Percentiles rank a stretch among this genome's conserved stretches.
Evolutionary conservation across 2,329 filamentous ascomycete species (phyloP).

Genomic region (Cordyceps pruinosa): DNA sequence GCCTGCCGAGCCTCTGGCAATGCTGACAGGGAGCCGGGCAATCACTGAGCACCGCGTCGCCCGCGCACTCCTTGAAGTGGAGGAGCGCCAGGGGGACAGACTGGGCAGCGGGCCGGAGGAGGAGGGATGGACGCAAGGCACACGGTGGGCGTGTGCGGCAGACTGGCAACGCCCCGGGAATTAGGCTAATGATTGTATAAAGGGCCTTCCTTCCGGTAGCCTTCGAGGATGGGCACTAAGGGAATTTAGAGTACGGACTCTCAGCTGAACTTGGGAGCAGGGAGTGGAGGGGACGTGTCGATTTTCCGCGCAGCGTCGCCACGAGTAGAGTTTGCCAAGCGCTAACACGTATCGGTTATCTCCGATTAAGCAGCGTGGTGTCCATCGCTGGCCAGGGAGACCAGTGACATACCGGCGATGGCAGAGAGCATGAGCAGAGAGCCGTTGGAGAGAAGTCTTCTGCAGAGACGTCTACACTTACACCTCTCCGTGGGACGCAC

Average conservation of each 20-base stretch:
- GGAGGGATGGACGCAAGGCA: neutral
- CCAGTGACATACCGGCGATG: neutral
- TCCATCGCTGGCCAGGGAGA: neutral
- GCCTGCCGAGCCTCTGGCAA: neutral
- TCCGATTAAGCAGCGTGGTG: constrained; percentile 1
- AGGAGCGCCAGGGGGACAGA: neutral
- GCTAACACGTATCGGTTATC: constrained; percentile 5
- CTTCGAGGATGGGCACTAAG: neutral
- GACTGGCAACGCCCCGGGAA: neutral
- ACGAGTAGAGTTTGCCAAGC: constrained; percentile 10
- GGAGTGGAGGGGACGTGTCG: neutral
- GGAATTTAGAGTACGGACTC: neutral
- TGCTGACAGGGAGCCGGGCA: no score
- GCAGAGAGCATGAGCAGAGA: no score
- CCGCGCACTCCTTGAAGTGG: neutral
- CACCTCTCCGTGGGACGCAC: no score
- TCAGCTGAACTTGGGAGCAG: neutral
- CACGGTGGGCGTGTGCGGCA: neutral
- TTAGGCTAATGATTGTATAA: neutral
- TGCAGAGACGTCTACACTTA: no score
- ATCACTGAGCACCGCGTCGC: neutral
- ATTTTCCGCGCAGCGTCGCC: neutral
- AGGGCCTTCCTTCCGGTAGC: neutral
- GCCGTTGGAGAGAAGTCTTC: neutral
- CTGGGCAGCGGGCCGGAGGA: neutral